These are phyloP conservation scores for Diversispora epigaea DNA, from an alignment of 192 early-diverging fungal genomes.

Conservation along the genomic window DNA sequence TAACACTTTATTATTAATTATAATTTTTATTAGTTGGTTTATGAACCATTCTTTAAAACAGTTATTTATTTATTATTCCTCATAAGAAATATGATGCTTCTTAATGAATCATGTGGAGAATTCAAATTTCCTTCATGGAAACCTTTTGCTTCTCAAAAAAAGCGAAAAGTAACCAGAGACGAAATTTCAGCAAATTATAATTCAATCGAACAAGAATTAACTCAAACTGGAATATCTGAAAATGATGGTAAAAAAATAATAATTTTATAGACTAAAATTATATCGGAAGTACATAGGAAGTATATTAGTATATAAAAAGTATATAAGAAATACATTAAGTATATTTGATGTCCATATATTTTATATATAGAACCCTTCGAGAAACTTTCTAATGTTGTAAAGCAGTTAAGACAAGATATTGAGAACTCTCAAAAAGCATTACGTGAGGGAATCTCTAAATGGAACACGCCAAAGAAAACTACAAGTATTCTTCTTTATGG, in stretches of 20 bases:
- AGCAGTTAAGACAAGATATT: neutral
- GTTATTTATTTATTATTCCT: neutral
- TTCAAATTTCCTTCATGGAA: neutral
- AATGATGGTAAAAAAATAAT: neutral
- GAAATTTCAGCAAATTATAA: neutral
- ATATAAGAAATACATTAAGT: too few species aligned
- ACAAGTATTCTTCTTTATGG: neutral
- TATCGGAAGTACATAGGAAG: neutral
- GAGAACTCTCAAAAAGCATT: neutral
- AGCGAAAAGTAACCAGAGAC: neutral
- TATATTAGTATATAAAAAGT: too few species aligned
- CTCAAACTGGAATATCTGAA: neutral
- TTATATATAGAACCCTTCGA: neutral
- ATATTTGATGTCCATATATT: neutral
- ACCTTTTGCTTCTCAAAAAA: neutral
- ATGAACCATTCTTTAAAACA: neutral
- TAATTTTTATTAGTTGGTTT: neutral
- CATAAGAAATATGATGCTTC: constrained; percentile 6
- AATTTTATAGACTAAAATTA: neutral
- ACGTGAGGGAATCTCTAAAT: neutral
- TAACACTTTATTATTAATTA: neutral
- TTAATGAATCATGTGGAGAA: constrained; percentile 16
- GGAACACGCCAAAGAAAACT: neutral
- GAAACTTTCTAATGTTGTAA: neutral
- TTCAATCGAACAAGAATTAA: neutral